phyloP scores from a whole-genome alignment of 1,284 basidiomycete genomes.

The Coniferiporia weirii region DNA sequence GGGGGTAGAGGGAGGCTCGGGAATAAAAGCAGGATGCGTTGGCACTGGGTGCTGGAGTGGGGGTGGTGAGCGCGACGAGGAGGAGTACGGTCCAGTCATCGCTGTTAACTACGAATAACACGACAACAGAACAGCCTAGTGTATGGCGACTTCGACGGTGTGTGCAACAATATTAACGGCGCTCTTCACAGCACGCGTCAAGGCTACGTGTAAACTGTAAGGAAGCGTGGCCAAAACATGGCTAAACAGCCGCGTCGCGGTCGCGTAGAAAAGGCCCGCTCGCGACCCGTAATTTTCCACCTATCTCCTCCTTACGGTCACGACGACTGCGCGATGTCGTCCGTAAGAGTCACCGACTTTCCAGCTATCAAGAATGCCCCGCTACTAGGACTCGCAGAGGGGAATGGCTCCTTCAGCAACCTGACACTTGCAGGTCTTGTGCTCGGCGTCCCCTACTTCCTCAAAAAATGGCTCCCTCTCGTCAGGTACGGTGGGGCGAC shows the following conservation, averaged over 20 bases:
- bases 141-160: too few relatives aligned
- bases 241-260: constrained; percentile 10
- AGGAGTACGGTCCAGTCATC: constrained; percentile 31
- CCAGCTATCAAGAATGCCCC: constrained; percentile 82
- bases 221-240: not conserved
- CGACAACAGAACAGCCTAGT: not conserved
- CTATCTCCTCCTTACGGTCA: constrained; percentile 2
- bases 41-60: constrained; percentile 87
- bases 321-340: constrained; percentile 33
- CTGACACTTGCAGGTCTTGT: constrained; percentile 73
- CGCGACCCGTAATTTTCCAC: not conserved
- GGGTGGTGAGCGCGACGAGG: constrained; percentile 57
- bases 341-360: constrained; percentile 52
- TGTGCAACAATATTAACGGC: not conserved
- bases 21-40: constrained; percentile 84
- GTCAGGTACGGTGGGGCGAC: constrained; percentile 76
- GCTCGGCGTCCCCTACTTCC: constrained; percentile 72
- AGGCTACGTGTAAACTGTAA: not conserved
- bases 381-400: constrained; percentile 78
- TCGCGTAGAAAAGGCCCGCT: constrained; percentile 5
- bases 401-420: constrained; percentile 82
- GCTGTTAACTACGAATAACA: not conserved
- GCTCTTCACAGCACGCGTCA: too few relatives aligned
- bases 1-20: constrained; percentile 82
- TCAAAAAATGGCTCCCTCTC: constrained; percentile 76